phyloP scores from a whole-genome alignment of 2,329 filamentous ascomycete species.

The Aspergillus calidoustus region DNA sequence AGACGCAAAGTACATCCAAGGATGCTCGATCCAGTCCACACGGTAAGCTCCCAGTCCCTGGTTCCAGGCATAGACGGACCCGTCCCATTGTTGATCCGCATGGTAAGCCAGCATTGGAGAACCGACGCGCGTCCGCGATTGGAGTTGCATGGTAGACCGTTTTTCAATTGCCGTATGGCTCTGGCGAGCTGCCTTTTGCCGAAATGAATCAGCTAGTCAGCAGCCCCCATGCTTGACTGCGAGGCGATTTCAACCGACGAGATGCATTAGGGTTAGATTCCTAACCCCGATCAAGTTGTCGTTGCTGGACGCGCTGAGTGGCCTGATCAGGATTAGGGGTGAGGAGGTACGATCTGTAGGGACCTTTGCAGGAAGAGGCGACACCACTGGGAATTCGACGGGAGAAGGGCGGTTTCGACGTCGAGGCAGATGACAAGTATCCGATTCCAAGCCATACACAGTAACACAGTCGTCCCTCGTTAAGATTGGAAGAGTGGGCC shows the following conservation, averaged over 20 bases:
- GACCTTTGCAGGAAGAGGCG: constrained; percentile 42
- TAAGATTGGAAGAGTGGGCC: constrained; percentile 17
- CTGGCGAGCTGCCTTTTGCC: constrained; percentile 12
- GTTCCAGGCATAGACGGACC: constrained; percentile 51
- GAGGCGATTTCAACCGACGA: constrained; percentile 73
- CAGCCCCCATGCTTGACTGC: constrained; percentile 70
- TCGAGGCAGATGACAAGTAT: constrained; percentile 1
- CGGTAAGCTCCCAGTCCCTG: constrained; percentile 51
- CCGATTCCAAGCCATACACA: neutral
- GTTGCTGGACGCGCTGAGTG: constrained; percentile 44
- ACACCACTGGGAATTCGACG: constrained; percentile 25
- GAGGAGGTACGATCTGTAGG: constrained; percentile 69
- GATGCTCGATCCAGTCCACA: constrained; percentile 57
- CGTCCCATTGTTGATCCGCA: constrained; percentile 66
- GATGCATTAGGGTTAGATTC: constrained; percentile 90
- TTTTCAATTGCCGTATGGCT: constrained; percentile 27
- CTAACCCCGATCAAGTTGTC: constrained; percentile 69
- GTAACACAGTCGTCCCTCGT: neutral
- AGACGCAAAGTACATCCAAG: constrained; percentile 53
- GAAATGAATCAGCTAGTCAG: constrained; percentile 63
- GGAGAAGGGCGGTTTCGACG: constrained; percentile 1
- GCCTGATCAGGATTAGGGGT: constrained; percentile 73
- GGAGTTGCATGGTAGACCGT: constrained; percentile 52
- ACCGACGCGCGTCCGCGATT: constrained; percentile 51
- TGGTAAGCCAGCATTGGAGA: constrained; percentile 61